Conservation (phyloP, 495 filamentous ascomycete genomes). For the Hamigera avellanea region DNA sequence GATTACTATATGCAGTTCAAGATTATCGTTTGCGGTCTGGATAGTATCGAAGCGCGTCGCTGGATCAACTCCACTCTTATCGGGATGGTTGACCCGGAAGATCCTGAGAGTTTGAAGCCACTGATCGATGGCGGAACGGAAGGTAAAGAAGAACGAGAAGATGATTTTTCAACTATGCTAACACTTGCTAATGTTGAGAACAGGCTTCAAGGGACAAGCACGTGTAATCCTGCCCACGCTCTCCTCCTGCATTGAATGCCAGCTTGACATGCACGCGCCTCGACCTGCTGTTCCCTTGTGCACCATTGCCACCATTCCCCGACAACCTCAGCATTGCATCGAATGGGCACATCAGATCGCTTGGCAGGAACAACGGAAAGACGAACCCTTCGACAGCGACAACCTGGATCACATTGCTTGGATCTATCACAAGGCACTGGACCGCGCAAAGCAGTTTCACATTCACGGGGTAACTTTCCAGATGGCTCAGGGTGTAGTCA, state of each 20-base stretch:
- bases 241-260: slow-evolving; percentile 94
- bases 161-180: too few relatives aligned
- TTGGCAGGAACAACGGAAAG: slow-evolving; percentile 49
- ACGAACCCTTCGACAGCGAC: slow-evolving; percentile 76
- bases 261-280: slow-evolving; percentile 95
- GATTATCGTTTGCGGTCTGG: slow-evolving; percentile 87
- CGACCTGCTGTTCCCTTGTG: slow-evolving; percentile 90
- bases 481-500: slow-evolving; percentile 96
- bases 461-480: slow-evolving; percentile 91
- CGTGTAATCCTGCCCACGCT: slow-evolving; percentile 86
- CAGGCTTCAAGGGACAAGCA: slow-evolving; percentile 92
- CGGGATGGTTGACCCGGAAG: slow-evolving; percentile 71
- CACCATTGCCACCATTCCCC: slow-evolving; percentile 91
- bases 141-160: too few relatives aligned
- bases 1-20: slow-evolving; percentile 98
- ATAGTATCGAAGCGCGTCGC: slow-evolving; percentile 90
- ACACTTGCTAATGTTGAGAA: slow-evolving; percentile 7
- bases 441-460: slow-evolving; percentile 75
- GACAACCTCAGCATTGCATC: slow-evolving; percentile 96
- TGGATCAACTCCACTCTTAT: slow-evolving; percentile 97
- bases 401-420: slow-evolving; percentile 95
- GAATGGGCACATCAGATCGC: slow-evolving; percentile 96
- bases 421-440: slow-evolving; percentile 79
- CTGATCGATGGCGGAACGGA: slow-evolving; percentile 96
- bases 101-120: slow-evolving; percentile 76